Evolutionary conservation across 768 basidiomycete genomes (phyloP), one percentile per base, ranked within the genome.

Genomic region (Candolleomyces eurysporus): DNA sequence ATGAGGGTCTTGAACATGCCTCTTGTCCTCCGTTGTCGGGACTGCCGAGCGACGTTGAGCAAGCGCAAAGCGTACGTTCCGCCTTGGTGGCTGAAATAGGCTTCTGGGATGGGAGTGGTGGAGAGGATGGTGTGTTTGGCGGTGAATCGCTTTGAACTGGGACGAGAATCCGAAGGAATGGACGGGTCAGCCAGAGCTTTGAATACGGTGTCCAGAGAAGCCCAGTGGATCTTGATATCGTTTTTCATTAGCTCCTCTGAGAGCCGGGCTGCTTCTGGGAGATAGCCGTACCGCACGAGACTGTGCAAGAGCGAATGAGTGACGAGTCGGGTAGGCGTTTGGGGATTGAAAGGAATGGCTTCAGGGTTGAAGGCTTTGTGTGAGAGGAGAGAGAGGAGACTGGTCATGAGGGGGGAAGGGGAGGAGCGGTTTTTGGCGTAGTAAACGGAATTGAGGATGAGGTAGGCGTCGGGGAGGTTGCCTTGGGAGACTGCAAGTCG

Each of bases 301-400:
- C 81, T 79, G 54, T 93, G 91, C 10, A 92, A 64, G 45, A 92
- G 76, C 30, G 79, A 75, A 65, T 92, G 90, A 0, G 84, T 81
- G 17, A 86, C 73, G 3, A 92, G 75, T 21, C 84, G 84, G 3
- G 84, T 81, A 26, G 90, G 82, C 10, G 89, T 73, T 0, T 78
- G 71, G 40, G 71, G 73, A 52, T 78, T 77, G 63, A 88, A 85
- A 16, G 79, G 30, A 26, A 71, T 62, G 16, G 63, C 62, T 2
- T 59, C 54, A 14, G 62, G 43, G 46, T 58, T 60, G 30, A 61
- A 39, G 10, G 43, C 62, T 19, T 57, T 49, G 22, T 61, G 51
- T 14, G 16, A 50, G 60, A 65, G 57, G 52, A 45, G 26, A 43
- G 49, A 21, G 60, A 51, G 48, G 39, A 58, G 46, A 55, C 49